Percentiles rank a stretch among this genome's conserved stretches.
phyloP scores from a whole-genome alignment of 192 early-diverging fungal species.

The Backusella macrospora region DNA sequence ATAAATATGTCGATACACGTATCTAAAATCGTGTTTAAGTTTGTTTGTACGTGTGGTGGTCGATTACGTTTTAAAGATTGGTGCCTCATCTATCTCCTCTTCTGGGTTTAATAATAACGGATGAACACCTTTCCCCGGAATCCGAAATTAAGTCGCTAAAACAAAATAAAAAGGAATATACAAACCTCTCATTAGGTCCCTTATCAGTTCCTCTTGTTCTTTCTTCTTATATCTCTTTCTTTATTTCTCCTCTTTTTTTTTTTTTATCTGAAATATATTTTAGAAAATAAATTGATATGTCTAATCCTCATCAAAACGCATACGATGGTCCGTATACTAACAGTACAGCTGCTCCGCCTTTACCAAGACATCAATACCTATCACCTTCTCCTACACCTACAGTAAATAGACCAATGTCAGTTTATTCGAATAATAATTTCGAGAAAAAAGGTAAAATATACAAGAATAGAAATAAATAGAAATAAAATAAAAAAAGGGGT shows the following conservation, averaged over 20 bases:
- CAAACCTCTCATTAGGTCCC: no score
- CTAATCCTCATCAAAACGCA: background rate
- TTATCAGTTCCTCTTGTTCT: background rate
- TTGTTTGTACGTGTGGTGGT: background rate
- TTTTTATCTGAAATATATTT: background rate
- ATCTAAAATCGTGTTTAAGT: background rate
- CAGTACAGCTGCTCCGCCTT: background rate
- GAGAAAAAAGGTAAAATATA: background rate
- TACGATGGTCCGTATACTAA: background rate
- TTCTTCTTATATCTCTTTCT: background rate
- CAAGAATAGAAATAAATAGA: background rate
- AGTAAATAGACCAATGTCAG: background rate
- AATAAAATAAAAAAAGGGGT: background rate
- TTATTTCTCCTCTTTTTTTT: background rate
- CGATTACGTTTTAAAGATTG: constrained; percentile 7
- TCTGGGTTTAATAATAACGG: constrained; percentile 13
- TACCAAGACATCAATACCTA: background rate
- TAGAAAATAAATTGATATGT: background rate
- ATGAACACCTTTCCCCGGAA: constrained; percentile 3
- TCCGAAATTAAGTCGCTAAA: constrained; percentile 12
- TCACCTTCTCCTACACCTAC: constrained; percentile 3
- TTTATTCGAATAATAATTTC: background rate
- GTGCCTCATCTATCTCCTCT: background rate
- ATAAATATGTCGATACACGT: background rate
- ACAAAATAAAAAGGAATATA: background rate